Evolutionary conservation across 1,139 yeast species (phyloP).

Genomic region (Ogataea hybrid): DNA sequence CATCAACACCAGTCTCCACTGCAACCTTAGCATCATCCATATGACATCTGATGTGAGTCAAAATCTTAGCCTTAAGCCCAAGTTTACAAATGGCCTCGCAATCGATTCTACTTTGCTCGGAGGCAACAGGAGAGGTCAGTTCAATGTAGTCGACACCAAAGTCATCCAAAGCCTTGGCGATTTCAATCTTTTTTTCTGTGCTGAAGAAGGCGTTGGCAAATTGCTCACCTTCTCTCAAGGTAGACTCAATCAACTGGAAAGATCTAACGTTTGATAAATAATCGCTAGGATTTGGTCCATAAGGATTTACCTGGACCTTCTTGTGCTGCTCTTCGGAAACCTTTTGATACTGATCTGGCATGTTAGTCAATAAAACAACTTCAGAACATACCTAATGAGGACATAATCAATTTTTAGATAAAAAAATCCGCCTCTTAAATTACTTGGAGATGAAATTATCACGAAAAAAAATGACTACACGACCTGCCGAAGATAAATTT

Average conservation of each 20-base stretch:
- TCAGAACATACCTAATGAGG: constrained; percentile 10
- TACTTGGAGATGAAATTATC: constrained; percentile 16
- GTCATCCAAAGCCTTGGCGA: constrained; percentile 95
- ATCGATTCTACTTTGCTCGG: constrained; percentile 88
- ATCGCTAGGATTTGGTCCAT: constrained; percentile 95
- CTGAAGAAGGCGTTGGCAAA: constrained; percentile 96
- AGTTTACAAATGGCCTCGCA: constrained; percentile 98
- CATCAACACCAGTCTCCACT: constrained; percentile 97
- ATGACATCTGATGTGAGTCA: constrained; percentile 93
- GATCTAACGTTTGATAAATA: constrained; percentile 84
- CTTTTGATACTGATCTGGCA: constrained; percentile 40
- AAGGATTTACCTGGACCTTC: constrained; percentile 58
- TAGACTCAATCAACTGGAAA: constrained; percentile 92
- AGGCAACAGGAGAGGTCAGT: constrained; percentile 95
- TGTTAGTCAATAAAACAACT: background rate
- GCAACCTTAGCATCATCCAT: constrained; percentile 99
- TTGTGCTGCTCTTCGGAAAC: constrained; percentile 46
- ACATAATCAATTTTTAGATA: constrained; percentile 2
- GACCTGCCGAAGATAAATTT: constrained; percentile 1
- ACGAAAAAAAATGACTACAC: constrained; percentile 8
- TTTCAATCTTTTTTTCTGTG: constrained; percentile 95
- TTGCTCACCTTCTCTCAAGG: constrained; percentile 98
- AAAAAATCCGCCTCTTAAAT: constrained; percentile 5
- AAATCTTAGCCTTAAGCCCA: constrained; percentile 91
- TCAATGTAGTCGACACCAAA: constrained; percentile 98